A percentile compares a stretch with the other conserved stretches of the same genome.
Conservation (phyloP, 2,329 filamentous ascomycete species). For the Elsinoe batatas region DNA sequence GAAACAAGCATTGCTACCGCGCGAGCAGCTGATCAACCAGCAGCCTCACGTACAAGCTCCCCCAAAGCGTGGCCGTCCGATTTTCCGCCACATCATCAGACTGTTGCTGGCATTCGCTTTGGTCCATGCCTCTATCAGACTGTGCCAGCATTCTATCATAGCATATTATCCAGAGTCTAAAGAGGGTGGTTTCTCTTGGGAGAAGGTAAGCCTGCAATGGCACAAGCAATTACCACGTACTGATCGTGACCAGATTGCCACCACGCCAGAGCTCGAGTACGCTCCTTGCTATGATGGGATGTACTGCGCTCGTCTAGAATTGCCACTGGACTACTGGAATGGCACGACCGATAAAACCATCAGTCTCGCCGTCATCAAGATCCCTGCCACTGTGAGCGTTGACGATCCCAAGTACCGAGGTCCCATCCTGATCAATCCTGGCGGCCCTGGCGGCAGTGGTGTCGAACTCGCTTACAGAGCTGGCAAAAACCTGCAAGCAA, state of each 20-base stretch:
- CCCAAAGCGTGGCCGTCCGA: neutral
- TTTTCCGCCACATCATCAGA: neutral
- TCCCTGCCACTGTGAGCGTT: slow-evolving; percentile 34
- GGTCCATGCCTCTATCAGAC: neutral
- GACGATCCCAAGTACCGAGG: slow-evolving; percentile 35
- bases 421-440: slow-evolving; percentile 35
- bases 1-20: neutral
- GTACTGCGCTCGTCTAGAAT: slow-evolving; percentile 40
- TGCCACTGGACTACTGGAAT: slow-evolving; percentile 40
- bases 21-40: neutral
- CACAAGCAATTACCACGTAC: neutral
- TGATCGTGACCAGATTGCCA: neutral
- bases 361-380: slow-evolving; percentile 37
- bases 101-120: neutral
- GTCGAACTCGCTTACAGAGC: slow-evolving; percentile 23
- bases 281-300: slow-evolving; percentile 36
- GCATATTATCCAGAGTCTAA: neutral
- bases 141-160: neutral
- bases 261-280: slow-evolving; percentile 4
- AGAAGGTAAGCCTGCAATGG: neutral
- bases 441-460: slow-evolving; percentile 36
- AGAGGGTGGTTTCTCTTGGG: neutral
- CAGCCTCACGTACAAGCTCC: neutral
- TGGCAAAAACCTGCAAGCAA: slow-evolving; percentile 18
- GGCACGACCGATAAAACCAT: slow-evolving; percentile 27